Evolutionary conservation across 2,329 filamentous ascomycete species (phyloP).

Genomic region (Colletotrichum navitas): DNA sequence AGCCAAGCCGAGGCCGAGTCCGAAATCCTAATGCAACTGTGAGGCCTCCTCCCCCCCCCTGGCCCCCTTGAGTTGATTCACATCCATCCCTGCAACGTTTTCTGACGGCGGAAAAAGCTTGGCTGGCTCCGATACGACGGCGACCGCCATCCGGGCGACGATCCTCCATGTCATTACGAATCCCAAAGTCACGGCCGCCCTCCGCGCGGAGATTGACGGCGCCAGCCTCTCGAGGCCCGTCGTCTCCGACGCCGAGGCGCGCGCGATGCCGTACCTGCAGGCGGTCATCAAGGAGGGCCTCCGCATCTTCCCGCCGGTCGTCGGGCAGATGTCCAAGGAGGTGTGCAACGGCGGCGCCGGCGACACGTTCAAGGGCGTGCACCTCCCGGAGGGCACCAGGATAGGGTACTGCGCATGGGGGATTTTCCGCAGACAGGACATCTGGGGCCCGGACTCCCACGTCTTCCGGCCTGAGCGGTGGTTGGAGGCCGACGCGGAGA

Average conservation of each 20-base stretch:
- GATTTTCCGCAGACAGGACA: conserved; percentile 45
- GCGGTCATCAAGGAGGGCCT: conserved; percentile 65
- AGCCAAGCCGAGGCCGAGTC: conserved; percentile 57
- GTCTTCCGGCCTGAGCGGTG: conserved; percentile 41
- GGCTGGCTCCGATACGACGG: conserved; percentile 70
- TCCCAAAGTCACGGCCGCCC: conserved; percentile 58
- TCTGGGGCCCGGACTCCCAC: conserved; percentile 37
- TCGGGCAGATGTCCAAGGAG: conserved; percentile 54
- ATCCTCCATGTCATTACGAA: conserved; percentile 67
- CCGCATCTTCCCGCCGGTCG: conserved; percentile 54
- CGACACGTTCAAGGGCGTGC: conserved; percentile 51
- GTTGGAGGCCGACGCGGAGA: conserved; percentile 46
- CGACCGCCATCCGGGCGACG: conserved; percentile 66
- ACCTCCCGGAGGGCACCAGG: conserved; percentile 51
- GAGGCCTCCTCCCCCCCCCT: background rate
- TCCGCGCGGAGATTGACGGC: conserved; percentile 60
- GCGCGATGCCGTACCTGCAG: conserved; percentile 58
- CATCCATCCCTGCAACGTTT: conserved; percentile 56
- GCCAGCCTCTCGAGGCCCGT: conserved; percentile 30
- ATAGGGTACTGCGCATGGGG: conserved; percentile 53
- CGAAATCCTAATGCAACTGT: conserved; percentile 57
- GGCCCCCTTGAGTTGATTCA: background rate
- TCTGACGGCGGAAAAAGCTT: conserved; percentile 50
- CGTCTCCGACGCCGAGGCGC: conserved; percentile 52
- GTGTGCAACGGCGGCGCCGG: conserved; percentile 52